phyloP scores from a whole-genome alignment of 441 rosid genomes.

The Raphanus hybrid region DNA sequence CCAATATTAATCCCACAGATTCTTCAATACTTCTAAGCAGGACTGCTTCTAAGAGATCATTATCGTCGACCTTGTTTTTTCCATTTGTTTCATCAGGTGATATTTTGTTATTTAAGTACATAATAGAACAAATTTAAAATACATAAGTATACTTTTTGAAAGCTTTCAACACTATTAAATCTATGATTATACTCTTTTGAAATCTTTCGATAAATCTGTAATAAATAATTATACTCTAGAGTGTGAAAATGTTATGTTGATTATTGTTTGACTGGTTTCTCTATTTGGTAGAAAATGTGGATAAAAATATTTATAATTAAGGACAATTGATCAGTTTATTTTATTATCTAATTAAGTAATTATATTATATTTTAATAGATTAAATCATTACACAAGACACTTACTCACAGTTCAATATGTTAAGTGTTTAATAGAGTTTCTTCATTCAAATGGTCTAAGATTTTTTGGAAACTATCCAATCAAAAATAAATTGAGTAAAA shows the following conservation, averaged over 20 bases:
- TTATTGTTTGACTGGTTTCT: background rate
- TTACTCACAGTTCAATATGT: background rate
- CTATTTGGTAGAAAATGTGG: background rate
- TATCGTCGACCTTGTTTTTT: background rate
- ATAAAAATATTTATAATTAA: background rate
- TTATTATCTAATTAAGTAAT: no score
- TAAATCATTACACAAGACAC: background rate
- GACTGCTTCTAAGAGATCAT: background rate
- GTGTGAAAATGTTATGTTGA: background rate
- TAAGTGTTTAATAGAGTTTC: background rate
- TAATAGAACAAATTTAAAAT: background rate
- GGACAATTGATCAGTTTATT: no score
- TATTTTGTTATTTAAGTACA: background rate
- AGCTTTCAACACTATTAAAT: background rate
- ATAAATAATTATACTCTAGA: background rate
- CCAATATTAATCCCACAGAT: conserved; percentile 18
- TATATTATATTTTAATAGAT: no score
- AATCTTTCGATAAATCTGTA: background rate
- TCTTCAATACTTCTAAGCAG: background rate
- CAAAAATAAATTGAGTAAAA: background rate
- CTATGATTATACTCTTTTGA: background rate
- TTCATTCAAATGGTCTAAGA: background rate
- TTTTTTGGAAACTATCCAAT: background rate
- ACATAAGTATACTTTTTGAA: background rate
- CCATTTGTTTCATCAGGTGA: background rate